Evolutionary conservation across 176 grass and related monocot species (phyloP), one percentile per base, ranked within the genome.

Genomic region (Stipa capillata): DNA sequence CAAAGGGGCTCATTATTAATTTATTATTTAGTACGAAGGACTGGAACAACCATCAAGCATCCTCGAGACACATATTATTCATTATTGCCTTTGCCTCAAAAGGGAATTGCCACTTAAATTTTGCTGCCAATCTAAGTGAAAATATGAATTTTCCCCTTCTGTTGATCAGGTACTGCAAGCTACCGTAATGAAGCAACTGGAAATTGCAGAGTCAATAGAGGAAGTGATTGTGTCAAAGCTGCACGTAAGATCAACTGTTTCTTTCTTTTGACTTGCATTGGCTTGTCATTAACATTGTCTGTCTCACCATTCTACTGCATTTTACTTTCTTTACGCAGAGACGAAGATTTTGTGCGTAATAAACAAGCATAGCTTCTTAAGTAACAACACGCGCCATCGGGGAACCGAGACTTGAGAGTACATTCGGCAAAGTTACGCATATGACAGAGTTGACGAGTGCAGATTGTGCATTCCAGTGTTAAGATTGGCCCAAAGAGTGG

Each of bases 161-260:
- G 6, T 58, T 83, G 49, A 49, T 79, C 86, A 97, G 94, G 88
- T 97, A 18, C 78, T 97, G 80, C 94, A 91, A 68, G 91, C 84
- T 54, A 88, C 94, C 4, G 81, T 90, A 20, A 83, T 71, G 84
- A 86, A 93, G 77, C 94, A 97, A 87, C 76, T 97, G 45, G 91
- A 97, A 86, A 87, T 93, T 64, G 64, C 81, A 11, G 84, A 93
- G 14, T 93, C 94, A 29, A 65, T 97, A 72, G 94, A 91, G n/a
- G 90, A 88, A 81, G 79, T 89, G 23, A 86, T 89, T 74, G 67
- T 69, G 23, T 83, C 78, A 72, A 93, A 83, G 17, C 48, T 88
- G 37, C 74, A 65, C 16, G 94, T 97, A 93, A 87, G 45, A 80
- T 54, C 33, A 52, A 34, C 42, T 65, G 28, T 8, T 41, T 9